Conservation (phyloP, 768 basidiomycete species). For the Tremella yokohamensis region DNA sequence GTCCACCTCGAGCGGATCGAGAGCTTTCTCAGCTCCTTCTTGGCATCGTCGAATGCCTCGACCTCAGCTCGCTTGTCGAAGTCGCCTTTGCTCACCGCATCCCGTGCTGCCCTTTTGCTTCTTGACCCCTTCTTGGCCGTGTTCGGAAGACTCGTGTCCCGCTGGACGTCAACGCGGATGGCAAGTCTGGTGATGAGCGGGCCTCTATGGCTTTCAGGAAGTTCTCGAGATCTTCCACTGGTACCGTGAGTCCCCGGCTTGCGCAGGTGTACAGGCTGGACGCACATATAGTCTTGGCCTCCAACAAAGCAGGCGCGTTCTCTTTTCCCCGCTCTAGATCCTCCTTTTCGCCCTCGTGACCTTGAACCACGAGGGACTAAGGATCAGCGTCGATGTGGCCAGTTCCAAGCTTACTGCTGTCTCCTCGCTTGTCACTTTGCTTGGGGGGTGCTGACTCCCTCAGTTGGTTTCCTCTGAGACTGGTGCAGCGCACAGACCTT, state of each 20-base stretch:
- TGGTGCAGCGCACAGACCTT: conserved; percentile 6
- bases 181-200: not conserved
- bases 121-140: conserved; percentile 20
- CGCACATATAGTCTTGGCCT: conserved; percentile 17
- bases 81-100: conserved; percentile 16
- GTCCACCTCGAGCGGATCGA: conserved; percentile 18
- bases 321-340: conserved; percentile 17
- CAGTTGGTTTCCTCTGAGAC: not conserved
- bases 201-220: conserved; percentile 21
- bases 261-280: not conserved
- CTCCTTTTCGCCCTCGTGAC: not conserved
- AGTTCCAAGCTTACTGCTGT: conserved; percentile 5
- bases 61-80: not conserved
- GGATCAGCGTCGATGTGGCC: not conserved
- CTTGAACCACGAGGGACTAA: conserved; percentile 27
- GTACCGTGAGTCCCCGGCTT: conserved; percentile 1
- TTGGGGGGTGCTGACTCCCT: conserved; percentile 6
- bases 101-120: conserved; percentile 24
- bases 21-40: conserved; percentile 11
- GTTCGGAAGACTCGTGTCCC: conserved; percentile 19
- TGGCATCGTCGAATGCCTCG: conserved; percentile 22
- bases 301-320: conserved; percentile 3
- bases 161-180: not conserved
- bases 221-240: conserved; percentile 15
- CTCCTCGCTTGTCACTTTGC: conserved; percentile 12